Base-by-base conservation (phyloP, 1,284 basidiomycete species). In the Ceraceosorus bombacis region DNA sequence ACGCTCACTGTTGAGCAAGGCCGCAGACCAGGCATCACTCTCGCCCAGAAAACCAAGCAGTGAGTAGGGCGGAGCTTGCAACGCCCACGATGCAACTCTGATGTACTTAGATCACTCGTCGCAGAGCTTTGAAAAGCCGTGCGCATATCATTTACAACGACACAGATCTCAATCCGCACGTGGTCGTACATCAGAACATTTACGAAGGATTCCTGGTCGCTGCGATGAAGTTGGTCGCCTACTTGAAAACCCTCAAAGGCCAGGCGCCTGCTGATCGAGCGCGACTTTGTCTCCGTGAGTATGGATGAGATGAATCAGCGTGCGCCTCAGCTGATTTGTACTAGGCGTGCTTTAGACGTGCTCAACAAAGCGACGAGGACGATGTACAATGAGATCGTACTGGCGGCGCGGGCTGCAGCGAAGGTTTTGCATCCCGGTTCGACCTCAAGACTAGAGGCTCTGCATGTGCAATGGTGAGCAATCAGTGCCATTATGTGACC, bases 141-240 rank as follows among this genome's bases (percentile, higher is more conserved):
- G 68, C 64, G 9, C 88, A 90, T 70, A 81, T 85, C 41, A 84
- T 92, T 61, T 93, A 84, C 78, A 85, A 83, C 54, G 93, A 97
- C 77, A 83, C 84, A 2, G 72, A 73, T 6, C 82, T 95, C 65
- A 96, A 94, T 77, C 79, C 83, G 2, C 68, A 79, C 37, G 69
- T 81, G 41, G 83, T 82, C 0, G 85, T 89, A 2, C 84, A 88
- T 76, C 76, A 84, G 43, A 98, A 96, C 76, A 81, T 95, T 7
- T 92, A 91, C 74, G 86, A 92, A 77, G 88, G 86, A 70, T 88
- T 93, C 71, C 79, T 89, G n/a, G 78, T 94, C 36, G 83, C 86
- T 1, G 89, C 89, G 0, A 86, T 93, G 82, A 96, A 92, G 80
- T 88, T 92, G 81, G 85, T 89, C 55, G 83, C 85, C 55, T 96